Conservation (phyloP, 2,329 filamentous ascomycete genomes). For the Ophiostoma tasmaniense region DNA sequence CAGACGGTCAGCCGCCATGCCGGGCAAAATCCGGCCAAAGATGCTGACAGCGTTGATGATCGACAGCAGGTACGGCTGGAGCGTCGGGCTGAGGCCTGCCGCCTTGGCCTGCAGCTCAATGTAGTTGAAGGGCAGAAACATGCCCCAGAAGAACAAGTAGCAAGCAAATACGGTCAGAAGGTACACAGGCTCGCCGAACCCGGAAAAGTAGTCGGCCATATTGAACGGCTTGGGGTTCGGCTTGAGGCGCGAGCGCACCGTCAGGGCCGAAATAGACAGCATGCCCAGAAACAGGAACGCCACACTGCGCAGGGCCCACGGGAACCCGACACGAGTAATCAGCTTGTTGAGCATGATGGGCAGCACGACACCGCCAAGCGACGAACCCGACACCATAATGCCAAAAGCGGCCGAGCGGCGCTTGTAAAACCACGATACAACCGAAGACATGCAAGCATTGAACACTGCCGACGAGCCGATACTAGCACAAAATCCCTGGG, state of each 20-base stretch:
- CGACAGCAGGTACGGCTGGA: constrained; percentile 41
- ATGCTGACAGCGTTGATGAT: constrained; percentile 51
- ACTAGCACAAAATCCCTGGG: constrained; percentile 29
- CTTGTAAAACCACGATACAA: constrained; percentile 40
- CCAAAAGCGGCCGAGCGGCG: constrained; percentile 41
- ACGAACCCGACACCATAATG: constrained; percentile 40
- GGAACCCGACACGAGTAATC: constrained; percentile 37
- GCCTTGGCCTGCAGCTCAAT: constrained; percentile 40
- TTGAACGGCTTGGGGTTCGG: constrained; percentile 33
- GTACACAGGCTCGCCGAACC: constrained; percentile 40
- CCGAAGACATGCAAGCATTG: constrained; percentile 29
- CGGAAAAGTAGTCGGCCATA: constrained; percentile 37
- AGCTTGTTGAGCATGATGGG: constrained; percentile 48
- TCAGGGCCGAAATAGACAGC: constrained; percentile 26
- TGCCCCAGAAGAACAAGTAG: constrained; percentile 49
- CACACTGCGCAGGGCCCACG: constrained; percentile 32
- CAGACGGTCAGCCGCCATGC: constrained; percentile 35
- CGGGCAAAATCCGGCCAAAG: constrained; percentile 43
- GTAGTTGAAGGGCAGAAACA: constrained; percentile 48
- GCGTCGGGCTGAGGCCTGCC: constrained; percentile 33
- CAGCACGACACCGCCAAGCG: constrained; percentile 45
- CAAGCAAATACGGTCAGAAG: constrained; percentile 35
- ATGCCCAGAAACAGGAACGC: constrained; percentile 32
- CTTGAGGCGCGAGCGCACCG: constrained; percentile 31
- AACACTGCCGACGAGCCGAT: constrained; percentile 31